Evolutionary conservation across 2,329 filamentous ascomycete species (phyloP).

Genomic region (Diaporthe destruens): DNA sequence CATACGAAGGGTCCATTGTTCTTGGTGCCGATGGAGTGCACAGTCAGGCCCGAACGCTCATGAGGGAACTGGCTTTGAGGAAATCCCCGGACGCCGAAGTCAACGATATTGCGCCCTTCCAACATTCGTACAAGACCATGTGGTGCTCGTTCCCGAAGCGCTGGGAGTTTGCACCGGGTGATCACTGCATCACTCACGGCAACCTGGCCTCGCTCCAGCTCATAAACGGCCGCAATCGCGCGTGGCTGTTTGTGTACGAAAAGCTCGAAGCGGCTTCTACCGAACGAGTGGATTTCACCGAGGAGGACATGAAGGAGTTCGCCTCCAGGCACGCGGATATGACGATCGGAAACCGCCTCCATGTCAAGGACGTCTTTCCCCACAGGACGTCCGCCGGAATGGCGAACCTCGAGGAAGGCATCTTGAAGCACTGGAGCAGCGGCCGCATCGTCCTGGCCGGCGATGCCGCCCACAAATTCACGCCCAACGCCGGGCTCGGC

Average conservation of each 20-base stretch:
- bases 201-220: conserved; percentile 47
- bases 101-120: conserved; percentile 49
- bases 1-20: conserved; percentile 52
- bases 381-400: conserved; percentile 47
- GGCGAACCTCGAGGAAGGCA: conserved; percentile 53
- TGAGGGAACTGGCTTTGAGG: conserved; percentile 50
- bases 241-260: conserved; percentile 53
- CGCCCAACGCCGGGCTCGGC: conserved; percentile 52
- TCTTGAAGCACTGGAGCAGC: conserved; percentile 53
- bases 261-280: conserved; percentile 46
- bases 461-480: conserved; percentile 55
- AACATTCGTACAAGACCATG: conserved; percentile 50
- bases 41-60: conserved; percentile 52
- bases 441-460: conserved; percentile 53
- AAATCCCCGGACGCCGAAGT: conserved; percentile 35
- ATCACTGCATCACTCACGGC: conserved; percentile 50
- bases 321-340: conserved; percentile 48
- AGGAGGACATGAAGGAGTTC: conserved; percentile 47
- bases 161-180: conserved; percentile 43
- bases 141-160: conserved; percentile 51
- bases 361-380: conserved; percentile 50
- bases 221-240: conserved; percentile 47
- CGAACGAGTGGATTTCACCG: conserved; percentile 46
- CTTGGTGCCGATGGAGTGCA: conserved; percentile 60
- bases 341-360: conserved; percentile 46